Evolutionary conservation across 768 basidiomycete genomes (phyloP), one percentile per base, ranked within the genome.

Genomic region (Termitomyces sp.): DNA sequence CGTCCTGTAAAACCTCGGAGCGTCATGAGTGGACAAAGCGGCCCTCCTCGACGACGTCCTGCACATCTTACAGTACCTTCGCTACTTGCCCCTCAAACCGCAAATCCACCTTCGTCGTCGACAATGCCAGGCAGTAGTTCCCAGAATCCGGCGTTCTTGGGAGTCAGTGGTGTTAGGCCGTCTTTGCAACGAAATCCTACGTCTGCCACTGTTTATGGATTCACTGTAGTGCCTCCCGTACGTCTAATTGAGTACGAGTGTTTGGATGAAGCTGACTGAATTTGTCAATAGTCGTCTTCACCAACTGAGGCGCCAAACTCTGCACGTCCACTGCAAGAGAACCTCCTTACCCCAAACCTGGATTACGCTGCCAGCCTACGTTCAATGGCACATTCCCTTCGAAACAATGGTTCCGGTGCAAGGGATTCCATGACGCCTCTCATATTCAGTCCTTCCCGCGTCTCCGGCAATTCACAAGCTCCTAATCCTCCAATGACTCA

Each of bases 141-240:
- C 3, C 61, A 52, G 14, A 30, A 56, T 13, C 38, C 54, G 14
- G 35, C 35, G 3, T 56, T 53, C 30, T 26, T 33, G 24, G 28
- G 45, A 18, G 24, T 14, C 3, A n/a, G 30, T n/a, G 58, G 41
- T 38, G 32, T 20, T 45, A 28, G 54, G 11, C 59, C 50, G 13
- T n/a, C 44, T 24, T 45, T 60, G 3, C 41, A 55, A 35, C 59
- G 46, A 5, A 41, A 49, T 7, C 45, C 24, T 7, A 62, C 57
- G 10, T 58, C 55, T 58, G 33, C 54, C 36, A 54, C 62, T 43
- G 30, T 58, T 50, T 58, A 62, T n/a, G 63, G 62, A 18, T 63
- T 67, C 45, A 63, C 54, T 14, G 60, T 67, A 18, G 59, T 59
- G 36, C 56, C 65, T 47, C 65, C 66, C 5, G 66, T 67, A 57